Evolutionary conservation across 75 land plant species (phyloP).

Genomic region (Cryptomeria japonica): DNA sequence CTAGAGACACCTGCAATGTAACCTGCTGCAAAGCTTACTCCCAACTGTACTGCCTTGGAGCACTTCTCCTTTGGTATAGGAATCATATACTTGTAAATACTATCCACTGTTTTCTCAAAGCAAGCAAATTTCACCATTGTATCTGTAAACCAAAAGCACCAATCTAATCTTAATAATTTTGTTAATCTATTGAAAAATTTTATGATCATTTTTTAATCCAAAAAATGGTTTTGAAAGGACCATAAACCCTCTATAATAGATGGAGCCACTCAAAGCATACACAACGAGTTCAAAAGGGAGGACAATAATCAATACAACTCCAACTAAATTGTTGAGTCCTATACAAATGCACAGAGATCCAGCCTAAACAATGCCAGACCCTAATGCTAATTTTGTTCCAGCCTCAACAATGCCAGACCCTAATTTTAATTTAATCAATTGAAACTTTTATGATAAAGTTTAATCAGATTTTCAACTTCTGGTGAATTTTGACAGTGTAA

Average conservation of each 20-base stretch:
- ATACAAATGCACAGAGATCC: too few relatives aligned
- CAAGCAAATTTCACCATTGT: slow-evolving; percentile 61
- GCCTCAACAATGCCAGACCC: too few relatives aligned
- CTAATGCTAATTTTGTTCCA: too few relatives aligned
- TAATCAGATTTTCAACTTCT: too few relatives aligned
- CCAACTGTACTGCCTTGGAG: slow-evolving; percentile 38
- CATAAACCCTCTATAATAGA: too few relatives aligned
- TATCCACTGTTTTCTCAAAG: slow-evolving; percentile 47
- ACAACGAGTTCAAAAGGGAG: too few relatives aligned
- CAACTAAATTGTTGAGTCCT: too few relatives aligned
- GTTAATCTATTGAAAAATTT: neutral
- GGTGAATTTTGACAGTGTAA: neutral
- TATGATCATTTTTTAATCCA: neutral
- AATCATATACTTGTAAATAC: slow-evolving; percentile 36
- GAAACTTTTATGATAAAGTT: neutral
- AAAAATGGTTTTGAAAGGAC: too few relatives aligned
- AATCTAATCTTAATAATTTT: neutral
- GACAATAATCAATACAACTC: too few relatives aligned
- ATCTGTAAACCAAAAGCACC: slow-evolving; percentile 21
- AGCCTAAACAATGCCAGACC: too few relatives aligned
- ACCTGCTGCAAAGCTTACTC: slow-evolving; percentile 51
- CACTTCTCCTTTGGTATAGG: slow-evolving; percentile 36
- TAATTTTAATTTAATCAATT: too few relatives aligned
- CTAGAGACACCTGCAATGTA: slow-evolving; percentile 50
- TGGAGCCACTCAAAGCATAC: too few relatives aligned